These are phyloP conservation scores for Fusarium nodosum DNA, from an alignment of 2,329 filamentous ascomycete genomes.

Conservation along the genomic window DNA sequence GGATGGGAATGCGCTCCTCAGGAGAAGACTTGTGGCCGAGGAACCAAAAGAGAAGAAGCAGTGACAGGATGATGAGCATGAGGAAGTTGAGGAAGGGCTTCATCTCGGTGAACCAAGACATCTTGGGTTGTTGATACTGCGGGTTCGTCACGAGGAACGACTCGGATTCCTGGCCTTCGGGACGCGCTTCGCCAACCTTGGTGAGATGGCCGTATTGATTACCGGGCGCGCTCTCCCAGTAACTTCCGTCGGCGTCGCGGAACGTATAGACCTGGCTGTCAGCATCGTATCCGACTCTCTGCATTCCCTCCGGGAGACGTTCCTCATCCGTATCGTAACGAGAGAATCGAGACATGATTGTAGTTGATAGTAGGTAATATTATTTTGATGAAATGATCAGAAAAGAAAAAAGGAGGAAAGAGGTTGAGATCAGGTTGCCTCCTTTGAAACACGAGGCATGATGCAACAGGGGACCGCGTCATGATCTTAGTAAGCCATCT, in stretches of 20 bases:
- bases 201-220: conserved; percentile 63
- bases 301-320: conserved; percentile 68
- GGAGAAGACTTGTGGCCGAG: conserved; percentile 54
- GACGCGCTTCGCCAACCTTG: conserved; percentile 53
- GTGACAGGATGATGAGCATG: conserved; percentile 64
- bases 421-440: background rate
- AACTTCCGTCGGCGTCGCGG: conserved; percentile 61
- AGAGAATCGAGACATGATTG: conserved; percentile 59
- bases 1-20: conserved; percentile 28
- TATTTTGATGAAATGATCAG: background rate
- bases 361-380: background rate
- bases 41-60: conserved; percentile 66
- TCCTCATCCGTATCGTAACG: conserved; percentile 63
- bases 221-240: conserved; percentile 66
- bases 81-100: conserved; percentile 71
- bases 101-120: conserved; percentile 66
- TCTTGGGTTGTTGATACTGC: conserved; percentile 41
- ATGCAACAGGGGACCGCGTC: conserved; percentile 40
- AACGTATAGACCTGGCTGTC: conserved; percentile 68
- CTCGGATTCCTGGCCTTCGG: conserved; percentile 50
- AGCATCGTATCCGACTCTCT: conserved; percentile 68
- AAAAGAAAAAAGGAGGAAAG: conserved; percentile 12
- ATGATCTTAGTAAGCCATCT: conserved; percentile 39
- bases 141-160: conserved; percentile 51
- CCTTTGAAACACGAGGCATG: conserved; percentile 29